Evolutionary conservation across 441 rosid genomes (phyloP).

Genomic region (Biscutella auriculata): DNA sequence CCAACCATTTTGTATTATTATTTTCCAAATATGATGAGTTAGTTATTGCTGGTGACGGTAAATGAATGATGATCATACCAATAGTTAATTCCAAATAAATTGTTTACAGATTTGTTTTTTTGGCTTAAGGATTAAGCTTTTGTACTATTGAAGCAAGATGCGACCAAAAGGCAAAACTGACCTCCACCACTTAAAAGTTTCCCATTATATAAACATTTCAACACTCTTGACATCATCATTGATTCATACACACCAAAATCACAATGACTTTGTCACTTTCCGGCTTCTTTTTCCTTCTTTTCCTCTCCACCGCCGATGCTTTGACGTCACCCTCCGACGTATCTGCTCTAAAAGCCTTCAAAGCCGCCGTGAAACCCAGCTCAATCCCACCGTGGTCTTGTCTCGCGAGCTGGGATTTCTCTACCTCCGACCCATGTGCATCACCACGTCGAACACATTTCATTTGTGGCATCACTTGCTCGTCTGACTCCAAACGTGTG

Average conservation of each 20-base stretch:
- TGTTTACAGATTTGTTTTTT: not conserved
- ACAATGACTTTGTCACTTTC: conserved; percentile 6
- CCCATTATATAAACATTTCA: conserved; percentile 16
- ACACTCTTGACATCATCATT: conserved; percentile 11
- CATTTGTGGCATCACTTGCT: conserved; percentile 64
- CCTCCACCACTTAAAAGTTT: conserved; percentile 17
- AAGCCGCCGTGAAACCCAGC: conserved; percentile 42
- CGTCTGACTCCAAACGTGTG: conserved; percentile 52
- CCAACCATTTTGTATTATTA: too few species aligned
- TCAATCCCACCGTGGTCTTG: conserved; percentile 69
- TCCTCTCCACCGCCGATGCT: conserved; percentile 13
- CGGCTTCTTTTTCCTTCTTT: not conserved
- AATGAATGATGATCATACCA: too few species aligned
- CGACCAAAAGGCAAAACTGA: conserved; percentile 15
- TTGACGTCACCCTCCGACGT: conserved; percentile 50
- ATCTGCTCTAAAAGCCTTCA: conserved; percentile 62
- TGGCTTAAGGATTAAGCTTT: not conserved
- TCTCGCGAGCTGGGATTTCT: conserved; percentile 73
- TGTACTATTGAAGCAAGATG: not conserved
- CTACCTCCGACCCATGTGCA: conserved; percentile 62
- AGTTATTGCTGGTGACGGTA: too few species aligned
- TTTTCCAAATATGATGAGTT: too few species aligned
- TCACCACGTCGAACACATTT: conserved; percentile 68
- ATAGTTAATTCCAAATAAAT: not conserved
- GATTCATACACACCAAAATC: conserved; percentile 4